Base-by-base conservation (phyloP, 2,329 filamentous ascomycete genomes). In the Sporothrix phasma region DNA sequence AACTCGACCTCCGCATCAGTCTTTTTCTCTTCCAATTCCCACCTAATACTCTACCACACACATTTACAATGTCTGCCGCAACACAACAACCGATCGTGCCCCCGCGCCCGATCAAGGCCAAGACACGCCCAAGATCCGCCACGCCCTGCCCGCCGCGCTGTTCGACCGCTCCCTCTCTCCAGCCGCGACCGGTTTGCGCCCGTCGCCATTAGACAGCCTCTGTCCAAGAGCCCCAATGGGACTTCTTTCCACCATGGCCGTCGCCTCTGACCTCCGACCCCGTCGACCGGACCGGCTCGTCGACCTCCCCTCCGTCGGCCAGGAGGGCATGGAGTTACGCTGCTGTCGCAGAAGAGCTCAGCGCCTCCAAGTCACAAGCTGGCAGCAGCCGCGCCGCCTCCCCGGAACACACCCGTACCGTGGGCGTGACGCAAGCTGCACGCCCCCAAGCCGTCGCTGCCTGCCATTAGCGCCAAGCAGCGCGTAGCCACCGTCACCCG, bases 251-350 rank as follows among this genome's bases (percentile, higher is more conserved):
- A 72, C 68, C 71, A 74, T 68, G 74, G 65, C 47, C 45, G 13
- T 64, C 63, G 3, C 34, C 41, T 5, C 61, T 68, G 19, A 49
- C 66, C 1, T 56, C 72, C 60, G 78, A 81, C 49, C 75, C 76
- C 45, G 73, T 81, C 67, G 76, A 81, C 47, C 88, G 90, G 60
- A 85, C 89, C 41, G 84, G 85, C 58, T 95, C 72, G 90, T 96
- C 64, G 84, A 84, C 39, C 83, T 97, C 73, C 93, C 93, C 17
- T 89, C 89, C 0, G 82, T 96, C 63, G 93, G 93, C 65, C 87
- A 97, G 73, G 93, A 97, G 77, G 93, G 93, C 67, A 85, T 81
- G 69, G 93, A 97, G 77, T n/a, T 97, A 97, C 76, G 90, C 85
- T 61, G 88, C 74, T 24, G 73, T 81, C 39, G 71, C 79, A 39